Evolutionary conservation across 441 rosid species (phyloP), one percentile per base, ranked within the genome.

Genomic region (Gossypium lobatum): DNA sequence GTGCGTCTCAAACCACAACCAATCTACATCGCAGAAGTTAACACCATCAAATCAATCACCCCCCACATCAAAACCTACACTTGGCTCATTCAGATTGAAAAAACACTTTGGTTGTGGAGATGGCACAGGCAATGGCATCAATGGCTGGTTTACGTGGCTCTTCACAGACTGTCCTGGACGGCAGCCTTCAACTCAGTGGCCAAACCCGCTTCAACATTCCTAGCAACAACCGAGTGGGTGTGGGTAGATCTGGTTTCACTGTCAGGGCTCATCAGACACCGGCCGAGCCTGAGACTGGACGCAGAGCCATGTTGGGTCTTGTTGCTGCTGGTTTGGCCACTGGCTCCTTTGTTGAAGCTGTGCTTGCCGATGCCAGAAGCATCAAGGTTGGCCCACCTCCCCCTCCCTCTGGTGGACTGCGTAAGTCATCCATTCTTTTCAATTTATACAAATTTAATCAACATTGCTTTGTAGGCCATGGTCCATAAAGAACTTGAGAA

Each of bases 361-460:
- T 85, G 26, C 82, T 91, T 10, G 99, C 97, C 17, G 97, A 84
- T 1, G 91, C 87, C 72, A 64, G n/a, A 26, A 42, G 97, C n/a
- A 95, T 91, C 85, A 91, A 88, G 78, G 78, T 95, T 3, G 97
- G 99, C 61, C 84, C 85, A 10, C 93, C 98, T 73, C 99, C 99
- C 9, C 87, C 85, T 7, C 98, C 89, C 16, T 93, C 98, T 58
- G 98, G 98, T 42, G 98, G 99, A 52, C 81, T 95, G 37, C 89
- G 98, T 91, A 87, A 88, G 97, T 87, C 63, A 9, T 53, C 23
- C 20, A 26, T 72, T 25, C 11, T 17, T 16, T 61, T 26, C 42
- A 2, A 8, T 72, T 60, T 46, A 8, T 52, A 26, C 45, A 66
- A 25, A 34, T 16, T 63, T 9, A 58, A 54, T 54, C 59, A 54